Conservation (phyloP, 1,284 basidiomycete species). For the Tylopilus orsonianus region DNA sequence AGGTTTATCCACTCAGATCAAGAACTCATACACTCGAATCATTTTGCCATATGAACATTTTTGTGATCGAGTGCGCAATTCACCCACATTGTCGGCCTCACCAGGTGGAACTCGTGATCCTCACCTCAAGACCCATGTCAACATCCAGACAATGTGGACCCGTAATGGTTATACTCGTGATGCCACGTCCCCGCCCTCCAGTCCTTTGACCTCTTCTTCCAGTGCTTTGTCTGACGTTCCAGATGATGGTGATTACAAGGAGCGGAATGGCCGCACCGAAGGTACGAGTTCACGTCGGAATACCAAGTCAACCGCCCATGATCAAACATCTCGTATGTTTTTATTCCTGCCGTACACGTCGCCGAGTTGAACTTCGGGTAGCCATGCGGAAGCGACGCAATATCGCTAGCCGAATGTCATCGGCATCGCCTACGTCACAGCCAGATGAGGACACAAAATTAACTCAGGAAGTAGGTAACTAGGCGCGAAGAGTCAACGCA, state of each 20-base stretch:
- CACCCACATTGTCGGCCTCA: slow-evolving; percentile 48
- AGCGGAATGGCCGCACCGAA: slow-evolving; percentile 36
- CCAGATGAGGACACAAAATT: slow-evolving; percentile 42
- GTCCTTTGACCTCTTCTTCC: slow-evolving; percentile 66
- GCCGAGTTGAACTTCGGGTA: slow-evolving; percentile 17
- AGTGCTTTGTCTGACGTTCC: slow-evolving; percentile 79
- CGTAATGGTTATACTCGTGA: slow-evolving; percentile 40
- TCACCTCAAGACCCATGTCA: slow-evolving; percentile 43
- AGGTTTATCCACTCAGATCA: slow-evolving; percentile 84
- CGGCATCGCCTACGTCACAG: slow-evolving; percentile 49
- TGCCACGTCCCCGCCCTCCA: slow-evolving; percentile 53
- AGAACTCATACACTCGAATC: slow-evolving; percentile 86
- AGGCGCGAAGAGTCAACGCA: slow-evolving; percentile 2
- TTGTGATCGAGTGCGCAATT: slow-evolving; percentile 71
- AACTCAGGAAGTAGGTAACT: slow-evolving; percentile 49
- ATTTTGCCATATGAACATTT: slow-evolving; percentile 95
- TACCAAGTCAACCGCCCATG: slow-evolving; percentile 44
- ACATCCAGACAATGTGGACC: slow-evolving; percentile 41
- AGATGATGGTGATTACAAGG: slow-evolving; percentile 65
- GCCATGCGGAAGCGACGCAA: slow-evolving; percentile 38
- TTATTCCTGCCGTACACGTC: slow-evolving; percentile 17
- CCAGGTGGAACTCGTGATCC: slow-evolving; percentile 39
- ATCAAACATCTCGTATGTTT: slow-evolving; percentile 40
- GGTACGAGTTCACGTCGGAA: slow-evolving; percentile 42
- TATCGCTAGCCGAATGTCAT: slow-evolving; percentile 35